Base-by-base conservation (phyloP, 2,329 filamentous ascomycete species). In the Nemania serpens region DNA sequence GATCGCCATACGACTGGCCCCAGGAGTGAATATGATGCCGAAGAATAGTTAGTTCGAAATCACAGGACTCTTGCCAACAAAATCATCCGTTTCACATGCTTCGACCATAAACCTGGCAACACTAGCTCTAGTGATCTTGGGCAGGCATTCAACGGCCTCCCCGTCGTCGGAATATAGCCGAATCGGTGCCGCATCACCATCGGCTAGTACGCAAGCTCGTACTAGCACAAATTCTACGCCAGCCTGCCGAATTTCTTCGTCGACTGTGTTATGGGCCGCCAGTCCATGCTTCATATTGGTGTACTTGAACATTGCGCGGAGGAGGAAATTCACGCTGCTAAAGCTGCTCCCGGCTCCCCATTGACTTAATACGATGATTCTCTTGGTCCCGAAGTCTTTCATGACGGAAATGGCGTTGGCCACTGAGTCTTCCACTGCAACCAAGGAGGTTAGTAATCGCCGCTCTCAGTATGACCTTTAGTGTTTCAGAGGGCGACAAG, bases 341-440 rank as follows among this genome's bases (percentile, higher is more conserved):
- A 74, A 80, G 4, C 82, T 84, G 33, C 75, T 70, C 0, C 78
- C 81, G 1, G 79, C 77, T 11, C 83, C 84, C 61, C 81, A 78
- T 1, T 80, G 78, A 12, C 79, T 82, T 71, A 85, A 77, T 49
- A 82, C 73, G 25, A 85, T 75, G 2, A 84, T 66, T 53, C 81
- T 83, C 48, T 62, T 51, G 10, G 75, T 71, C 0, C 69, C 69
- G 49, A 73, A 71, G 17, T 73, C 69, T 52, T 75, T 71, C 75
- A 80, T 79, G 3, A 69, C 72, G 0, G 70, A 62, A 12, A 78
- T 64, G 2, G 77, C 64, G 46, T 78, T 76, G 20, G 68, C 69
- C 15, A 77, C 74, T 15, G 76, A 74, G 57, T 79, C 75, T 1
- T 77, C 76, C 75, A 85, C 53, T 61, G 15, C 17, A 37, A 17